Base-by-base conservation (phyloP, 2,329 filamentous ascomycete species). In the Diatrype stigma region DNA sequence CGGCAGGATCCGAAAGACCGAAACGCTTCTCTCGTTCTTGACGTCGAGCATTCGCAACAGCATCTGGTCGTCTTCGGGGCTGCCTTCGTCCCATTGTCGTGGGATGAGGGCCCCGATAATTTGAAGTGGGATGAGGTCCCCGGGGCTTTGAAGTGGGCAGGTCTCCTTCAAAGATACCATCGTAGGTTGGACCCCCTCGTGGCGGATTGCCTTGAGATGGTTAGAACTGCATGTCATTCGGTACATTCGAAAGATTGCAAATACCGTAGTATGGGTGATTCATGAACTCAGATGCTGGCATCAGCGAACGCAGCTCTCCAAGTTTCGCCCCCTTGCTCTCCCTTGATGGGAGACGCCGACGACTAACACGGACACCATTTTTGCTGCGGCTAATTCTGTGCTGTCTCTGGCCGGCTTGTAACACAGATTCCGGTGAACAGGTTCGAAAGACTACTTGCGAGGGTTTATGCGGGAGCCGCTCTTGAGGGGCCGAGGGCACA, bases 1-100 rank as follows among this genome's bases (percentile, higher is more conserved):
- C 67, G 10, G 66, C 63, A 16, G 70, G 65, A 49, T 77, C 73
- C 47, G 54, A 67, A 57, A 60, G 56, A 28, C 62, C 63, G 46
- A 62, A 62, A 21, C 64, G 63, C 38, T 67, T 70, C 16, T 66
- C 60, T 7, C 54, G 58, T 16, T 46, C 52, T 54, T 10, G 51
- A 42, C 26, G 49, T 56, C 48, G 49, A 46, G 23, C 47, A 42
- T 40, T 28, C 35, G 35, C 26, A 21, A 53, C 48, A 6, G 49
- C 50, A 34, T 53, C 60, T 49, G 53, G 50, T n/a, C 44, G 54
- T 32, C 34, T 52, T 42, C 28, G 51, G 23, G 52, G 51, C 34
- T 26, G 22, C 26, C 54, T 46, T 45, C 22, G 22, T 26, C 19
- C 19, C 40, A 23, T 10, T n/a, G 40, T 14, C 16, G 40, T 19